Conservation (phyloP, 2,329 filamentous ascomycete genomes). For the Emmonsiellopsis sp. region DNA sequence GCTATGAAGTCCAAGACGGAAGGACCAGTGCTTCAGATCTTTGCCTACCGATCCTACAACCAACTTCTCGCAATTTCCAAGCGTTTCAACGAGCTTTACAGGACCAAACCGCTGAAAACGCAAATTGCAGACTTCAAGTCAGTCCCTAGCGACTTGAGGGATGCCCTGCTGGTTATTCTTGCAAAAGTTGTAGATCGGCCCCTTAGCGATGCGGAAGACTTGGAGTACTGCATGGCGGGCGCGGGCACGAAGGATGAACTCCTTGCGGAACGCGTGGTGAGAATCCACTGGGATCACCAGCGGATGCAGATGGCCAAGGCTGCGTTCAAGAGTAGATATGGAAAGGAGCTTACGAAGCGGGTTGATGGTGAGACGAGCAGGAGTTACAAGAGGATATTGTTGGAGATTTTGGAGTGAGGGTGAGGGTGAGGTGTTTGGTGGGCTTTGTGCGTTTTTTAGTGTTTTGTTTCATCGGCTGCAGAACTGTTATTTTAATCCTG, state of each 20-base stretch:
- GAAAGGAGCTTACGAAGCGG: slow-evolving; percentile 56
- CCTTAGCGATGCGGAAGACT: slow-evolving; percentile 67
- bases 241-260: slow-evolving; percentile 77
- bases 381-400: slow-evolving; percentile 68
- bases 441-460: not conserved
- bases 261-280: slow-evolving; percentile 67
- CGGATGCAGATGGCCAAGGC: slow-evolving; percentile 69
- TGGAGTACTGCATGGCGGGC: slow-evolving; percentile 85
- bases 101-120: too few species aligned
- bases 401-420: slow-evolving; percentile 49
- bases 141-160: slow-evolving; percentile 81
- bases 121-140: too few species aligned
- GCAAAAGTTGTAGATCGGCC: slow-evolving; percentile 68
- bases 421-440: not conserved
- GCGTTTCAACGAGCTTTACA: too few species aligned
- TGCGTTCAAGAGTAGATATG: slow-evolving; percentile 65
- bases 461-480: not conserved
- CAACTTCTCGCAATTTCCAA: slow-evolving; percentile 69
- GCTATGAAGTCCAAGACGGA: slow-evolving; percentile 55
- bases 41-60: slow-evolving; percentile 66
- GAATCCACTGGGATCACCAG: slow-evolving; percentile 71
- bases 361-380: slow-evolving; percentile 79
- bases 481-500: not conserved
- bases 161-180: slow-evolving; percentile 73
- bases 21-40: slow-evolving; percentile 61